Base-by-base conservation (phyloP, 139 green algal species). In the Micractinium sp. region DNA sequence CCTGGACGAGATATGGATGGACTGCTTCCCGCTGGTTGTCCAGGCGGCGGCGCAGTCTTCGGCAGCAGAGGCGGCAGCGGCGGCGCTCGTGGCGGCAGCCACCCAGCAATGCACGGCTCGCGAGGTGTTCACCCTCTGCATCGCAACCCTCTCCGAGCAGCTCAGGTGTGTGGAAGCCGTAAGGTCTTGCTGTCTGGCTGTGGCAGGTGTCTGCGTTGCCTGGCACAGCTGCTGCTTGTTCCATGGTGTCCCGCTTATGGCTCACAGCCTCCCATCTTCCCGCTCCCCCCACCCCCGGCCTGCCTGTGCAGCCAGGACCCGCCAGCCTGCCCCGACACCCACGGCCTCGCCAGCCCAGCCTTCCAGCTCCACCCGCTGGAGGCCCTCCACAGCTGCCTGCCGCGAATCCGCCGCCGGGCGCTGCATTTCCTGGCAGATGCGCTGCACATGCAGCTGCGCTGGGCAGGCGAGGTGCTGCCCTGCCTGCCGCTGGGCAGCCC, bases 361-460 rank as follows among this genome's bases (percentile, higher is more conserved):
- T 85, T 88, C 31, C 88, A 91, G 66, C 66, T 86, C 4, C 77
- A 39, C 76, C 76, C 88, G 78, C 63, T 91, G 75, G 1, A 47
- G 63, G 53, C 73, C 38, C 75, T 91, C 75, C n/a, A 22, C 29
- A 39, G n/a, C 35, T 81, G 63, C 61, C 84, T 91, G 79, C 88
- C 63, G 31, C 88, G 88, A 60, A 88, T 91, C 56, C 73, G 71
- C 9, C 83, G 88, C 79, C 75, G 74, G 9, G 41, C 41, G 81
- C 63, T 85, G 29, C 75, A 73, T 25, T 91, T 91, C 73, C 5
- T 84, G 1, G 74, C 75, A 14, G 88, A 91, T 9, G 23, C 20
- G 53, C 88, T 91, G 22, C 31, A 85, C 56, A 79, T 88, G 75
- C 66, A 81, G 75, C 75, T 88, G 84, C 83, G 71, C 39, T 91